Evolutionary conservation across 1,139 yeast genomes (phyloP).

Genomic region (Zygotorulaspora mrakii): DNA sequence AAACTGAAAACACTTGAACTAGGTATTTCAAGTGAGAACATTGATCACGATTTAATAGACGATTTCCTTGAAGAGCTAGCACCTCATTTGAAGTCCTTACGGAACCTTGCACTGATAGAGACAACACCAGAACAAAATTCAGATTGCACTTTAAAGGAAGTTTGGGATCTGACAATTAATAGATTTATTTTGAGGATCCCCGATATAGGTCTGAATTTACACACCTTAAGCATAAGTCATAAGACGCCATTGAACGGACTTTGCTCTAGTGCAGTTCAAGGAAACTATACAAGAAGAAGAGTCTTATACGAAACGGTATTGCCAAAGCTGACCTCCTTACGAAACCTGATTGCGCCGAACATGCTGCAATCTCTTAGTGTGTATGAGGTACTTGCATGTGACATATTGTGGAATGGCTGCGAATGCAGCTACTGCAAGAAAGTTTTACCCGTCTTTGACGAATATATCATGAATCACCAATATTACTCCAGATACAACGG

Average conservation of each 20-base stretch:
- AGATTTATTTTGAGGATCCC: constrained; percentile 44
- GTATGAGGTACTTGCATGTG: constrained; percentile 67
- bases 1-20: constrained; percentile 40
- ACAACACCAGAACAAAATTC: constrained; percentile 39
- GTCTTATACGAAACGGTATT: constrained; percentile 47
- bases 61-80: constrained; percentile 39
- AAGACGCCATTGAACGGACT: constrained; percentile 48
- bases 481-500: constrained; percentile 47
- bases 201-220: constrained; percentile 33
- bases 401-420: constrained; percentile 73
- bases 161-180: constrained; percentile 51
- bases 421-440: constrained; percentile 52
- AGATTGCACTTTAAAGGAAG: constrained; percentile 51
- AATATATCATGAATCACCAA: constrained; percentile 58
- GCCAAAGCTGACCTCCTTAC: constrained; percentile 44
- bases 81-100: constrained; percentile 33
- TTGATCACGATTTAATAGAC: constrained; percentile 45
- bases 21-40: constrained; percentile 45
- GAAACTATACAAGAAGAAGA: constrained; percentile 60
- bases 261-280: constrained; percentile 61
- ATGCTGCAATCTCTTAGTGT: constrained; percentile 57
- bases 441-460: constrained; percentile 51
- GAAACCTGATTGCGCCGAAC: constrained; percentile 52
- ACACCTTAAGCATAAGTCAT: constrained; percentile 48
- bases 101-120: constrained; percentile 47